Base-by-base conservation (phyloP, 164 flowering plant species). In the Warburgia ugandensis region DNA sequence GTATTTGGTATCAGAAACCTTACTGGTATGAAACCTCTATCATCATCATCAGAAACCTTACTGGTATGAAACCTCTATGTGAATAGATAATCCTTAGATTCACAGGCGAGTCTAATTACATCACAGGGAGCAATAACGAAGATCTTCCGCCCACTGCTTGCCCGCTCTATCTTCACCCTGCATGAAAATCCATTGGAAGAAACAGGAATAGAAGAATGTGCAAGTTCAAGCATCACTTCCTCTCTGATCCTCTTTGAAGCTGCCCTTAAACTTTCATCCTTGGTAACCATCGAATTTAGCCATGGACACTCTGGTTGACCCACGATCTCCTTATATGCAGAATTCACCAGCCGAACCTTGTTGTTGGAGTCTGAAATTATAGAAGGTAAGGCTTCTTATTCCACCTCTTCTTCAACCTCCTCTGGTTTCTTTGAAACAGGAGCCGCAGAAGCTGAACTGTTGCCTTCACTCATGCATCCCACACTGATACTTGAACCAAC, bases 301-400 rank as follows among this genome's bases (percentile, higher is more conserved):
- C 99, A 94, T 7, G 66, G 40, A 41, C 97, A 94, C 46, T 86
- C 90, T 6, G 99, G 97, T 61, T 94, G 99, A 0, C 97, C 99
- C 55, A 94, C 86, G 81, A 94, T 66, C 64, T 79, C 88, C 60
- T 81, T 86, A 69, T 86, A 94, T 0, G 97, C 96, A 0, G 99
- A 80, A 37, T 94, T 94, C 0, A 75, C 78, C 50, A 86, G 48
- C 66, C 94, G 72, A 17, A 89, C 90, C 60, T 54, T 77, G 78
- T 94, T 80, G 49, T 65, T 75, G 0, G 92, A 84, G 42, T 94
- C 96, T 0, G 99, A 82, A 13, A 94, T 65, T 1, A 94, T 73
- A 0, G 77, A 77, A 0, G 99, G 99, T 28, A 79, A 29, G 3
- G 55, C 63, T 35, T 89, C 95, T 0, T 73, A 58, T 53, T 92